A percentile compares a stretch with the other conserved stretches of the same genome.
Evolutionary conservation across 192 early-diverging fungal species (phyloP).

Genomic region (Linnemannia schmuckeri): DNA sequence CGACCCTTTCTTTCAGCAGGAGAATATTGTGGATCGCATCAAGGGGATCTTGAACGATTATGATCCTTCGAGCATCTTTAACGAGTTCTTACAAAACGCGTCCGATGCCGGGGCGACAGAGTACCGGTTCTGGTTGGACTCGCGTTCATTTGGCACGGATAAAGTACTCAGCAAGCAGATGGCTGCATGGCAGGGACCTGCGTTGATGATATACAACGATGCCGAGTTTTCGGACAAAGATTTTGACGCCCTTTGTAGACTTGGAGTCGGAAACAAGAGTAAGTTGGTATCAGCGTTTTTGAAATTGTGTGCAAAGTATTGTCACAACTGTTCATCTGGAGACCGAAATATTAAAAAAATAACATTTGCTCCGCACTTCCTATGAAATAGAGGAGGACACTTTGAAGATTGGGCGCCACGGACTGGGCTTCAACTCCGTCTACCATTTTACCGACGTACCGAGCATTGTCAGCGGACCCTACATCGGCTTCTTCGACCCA

Average conservation of each 20-base stretch:
- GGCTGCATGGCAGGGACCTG: constrained; percentile 49
- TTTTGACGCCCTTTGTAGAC: constrained; percentile 18
- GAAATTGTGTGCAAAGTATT: no score
- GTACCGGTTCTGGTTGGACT: constrained; percentile 37
- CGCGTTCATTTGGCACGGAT: not conserved
- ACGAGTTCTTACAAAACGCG: constrained; percentile 58
- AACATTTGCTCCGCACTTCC: not conserved
- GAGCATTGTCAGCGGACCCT: constrained; percentile 35
- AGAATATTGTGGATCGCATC: constrained; percentile 37
- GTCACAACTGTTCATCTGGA: no score
- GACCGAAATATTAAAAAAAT: not conserved
- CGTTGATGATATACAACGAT: constrained; percentile 45
- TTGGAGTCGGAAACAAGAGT: constrained; percentile 44
- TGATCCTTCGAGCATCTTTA: constrained; percentile 28
- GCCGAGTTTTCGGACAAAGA: constrained; percentile 33
- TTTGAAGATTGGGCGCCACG: constrained; percentile 47
- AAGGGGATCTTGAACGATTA: constrained; percentile 48
- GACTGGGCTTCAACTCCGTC: constrained; percentile 42
- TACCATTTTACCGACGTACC: constrained; percentile 57
- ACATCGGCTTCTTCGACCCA: constrained; percentile 53
- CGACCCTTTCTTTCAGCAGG: constrained; percentile 28
- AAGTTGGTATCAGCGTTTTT: not conserved
- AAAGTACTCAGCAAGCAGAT: constrained; percentile 29
- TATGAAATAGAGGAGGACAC: constrained; percentile 7
- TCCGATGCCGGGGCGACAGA: constrained; percentile 52